These are phyloP conservation scores for Triadica sebifera DNA, from an alignment of 345 rosid species.

Conservation along the genomic window DNA sequence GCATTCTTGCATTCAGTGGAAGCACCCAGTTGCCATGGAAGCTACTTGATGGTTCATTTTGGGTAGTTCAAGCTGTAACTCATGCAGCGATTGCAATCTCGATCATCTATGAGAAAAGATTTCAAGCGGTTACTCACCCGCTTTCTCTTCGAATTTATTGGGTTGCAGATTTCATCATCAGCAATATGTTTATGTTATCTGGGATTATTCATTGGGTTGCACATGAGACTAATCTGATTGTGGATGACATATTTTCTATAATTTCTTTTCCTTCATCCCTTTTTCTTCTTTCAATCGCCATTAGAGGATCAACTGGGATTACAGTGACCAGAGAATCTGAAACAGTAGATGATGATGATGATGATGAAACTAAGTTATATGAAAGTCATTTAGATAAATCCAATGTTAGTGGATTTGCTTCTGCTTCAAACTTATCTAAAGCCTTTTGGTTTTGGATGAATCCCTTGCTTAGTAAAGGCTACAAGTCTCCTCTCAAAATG, in stretches of 20 bases:
- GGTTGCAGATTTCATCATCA: constrained; percentile 44
- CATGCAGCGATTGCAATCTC: constrained; percentile 56
- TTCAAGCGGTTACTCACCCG: constrained; percentile 59
- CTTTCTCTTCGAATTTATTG: constrained; percentile 61
- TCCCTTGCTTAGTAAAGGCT: constrained; percentile 73
- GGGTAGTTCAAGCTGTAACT: constrained; percentile 75
- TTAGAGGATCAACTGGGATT: constrained; percentile 75
- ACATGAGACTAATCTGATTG: constrained; percentile 30
- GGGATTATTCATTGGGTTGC: constrained; percentile 47
- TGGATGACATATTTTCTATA: constrained; percentile 60
- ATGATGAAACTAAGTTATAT: constrained; percentile 26
- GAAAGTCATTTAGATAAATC: constrained; percentile 45
- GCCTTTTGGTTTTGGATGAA: constrained; percentile 93
- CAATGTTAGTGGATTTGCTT: constrained; percentile 55
- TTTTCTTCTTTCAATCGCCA: constrained; percentile 47
- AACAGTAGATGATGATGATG: constrained; percentile 29
- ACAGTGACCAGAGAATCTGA: constrained; percentile 27
- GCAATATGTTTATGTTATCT: constrained; percentile 50
- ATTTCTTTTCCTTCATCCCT: constrained; percentile 51
- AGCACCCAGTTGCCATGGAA: constrained; percentile 37
- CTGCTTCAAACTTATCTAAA: constrained; percentile 66
- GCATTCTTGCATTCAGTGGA: constrained; percentile 50
- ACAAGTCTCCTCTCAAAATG: constrained; percentile 66
- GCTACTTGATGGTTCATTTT: constrained; percentile 47
- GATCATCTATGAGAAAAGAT: constrained; percentile 66